phyloP scores from a whole-genome alignment of 768 basidiomycete genomes.

The Pseudohyphozyma bogoriensis region DNA sequence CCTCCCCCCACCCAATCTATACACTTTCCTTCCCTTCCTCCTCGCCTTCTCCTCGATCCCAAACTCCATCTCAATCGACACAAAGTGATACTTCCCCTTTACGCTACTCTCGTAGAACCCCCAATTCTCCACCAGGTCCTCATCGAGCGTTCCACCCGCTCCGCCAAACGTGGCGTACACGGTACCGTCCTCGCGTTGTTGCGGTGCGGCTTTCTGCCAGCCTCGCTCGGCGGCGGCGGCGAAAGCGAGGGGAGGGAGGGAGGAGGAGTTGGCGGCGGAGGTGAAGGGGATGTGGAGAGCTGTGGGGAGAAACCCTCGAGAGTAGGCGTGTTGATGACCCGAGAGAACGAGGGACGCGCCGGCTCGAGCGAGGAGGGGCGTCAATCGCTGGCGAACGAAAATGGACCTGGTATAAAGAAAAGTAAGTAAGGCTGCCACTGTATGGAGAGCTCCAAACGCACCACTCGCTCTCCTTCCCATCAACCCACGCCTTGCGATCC shows the following conservation, averaged over 20 bases:
- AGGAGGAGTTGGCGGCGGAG: background rate
- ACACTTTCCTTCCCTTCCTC: constrained; percentile 3
- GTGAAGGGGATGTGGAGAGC: constrained; percentile 7
- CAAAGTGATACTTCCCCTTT: constrained; percentile 12
- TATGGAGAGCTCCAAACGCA: background rate
- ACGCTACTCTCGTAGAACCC: constrained; percentile 5
- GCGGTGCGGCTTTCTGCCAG: constrained; percentile 1
- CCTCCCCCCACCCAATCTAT: background rate
- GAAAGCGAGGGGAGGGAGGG: background rate
- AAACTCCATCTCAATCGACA: constrained; percentile 5
- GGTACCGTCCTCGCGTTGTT: background rate
- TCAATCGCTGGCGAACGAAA: constrained; percentile 20
- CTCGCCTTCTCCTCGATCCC: background rate
- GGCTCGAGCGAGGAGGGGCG: constrained; percentile 10
- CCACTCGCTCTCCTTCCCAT: constrained; percentile 19
- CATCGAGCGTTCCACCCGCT: constrained; percentile 25
- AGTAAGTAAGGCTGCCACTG: background rate
- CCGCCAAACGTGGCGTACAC: constrained; percentile 17
- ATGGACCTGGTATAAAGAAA: constrained; percentile 10
- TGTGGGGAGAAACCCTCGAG: constrained; percentile 25
- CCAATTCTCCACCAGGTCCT: constrained; percentile 24
- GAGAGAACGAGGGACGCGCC: constrained; percentile 18
- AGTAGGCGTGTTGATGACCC: constrained; percentile 27
- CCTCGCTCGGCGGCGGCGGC: background rate
- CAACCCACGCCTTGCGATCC: constrained; percentile 18